phyloP scores from a whole-genome alignment of 257 asterid species.

The Solanum tarapatanum region DNA sequence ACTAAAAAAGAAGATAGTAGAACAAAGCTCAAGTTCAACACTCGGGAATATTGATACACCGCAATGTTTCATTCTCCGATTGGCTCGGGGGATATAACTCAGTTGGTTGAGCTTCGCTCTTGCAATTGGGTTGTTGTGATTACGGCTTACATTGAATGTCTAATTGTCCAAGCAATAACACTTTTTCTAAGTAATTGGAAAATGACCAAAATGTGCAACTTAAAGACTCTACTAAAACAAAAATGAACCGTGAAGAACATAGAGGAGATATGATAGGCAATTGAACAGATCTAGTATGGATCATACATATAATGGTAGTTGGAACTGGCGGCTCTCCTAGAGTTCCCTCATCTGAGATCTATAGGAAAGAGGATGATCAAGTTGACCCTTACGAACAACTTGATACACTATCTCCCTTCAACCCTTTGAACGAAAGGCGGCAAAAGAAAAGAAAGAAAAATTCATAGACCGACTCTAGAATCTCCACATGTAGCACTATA shows the following conservation, averaged over 20 bases:
- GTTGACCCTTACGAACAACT: neutral
- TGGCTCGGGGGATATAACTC: neutral
- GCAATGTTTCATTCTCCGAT: neutral
- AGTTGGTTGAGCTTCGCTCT: neutral
- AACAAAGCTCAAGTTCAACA: too few relatives aligned
- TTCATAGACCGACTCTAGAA: neutral
- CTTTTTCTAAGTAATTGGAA: neutral
- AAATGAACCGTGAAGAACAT: neutral
- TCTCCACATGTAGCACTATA: neutral
- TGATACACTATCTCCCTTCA: neutral
- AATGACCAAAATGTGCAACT: neutral
- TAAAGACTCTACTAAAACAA: neutral
- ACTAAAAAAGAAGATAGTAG: too few relatives aligned
- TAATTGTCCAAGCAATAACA: neutral
- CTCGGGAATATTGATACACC: neutral
- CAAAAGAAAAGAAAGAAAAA: neutral
- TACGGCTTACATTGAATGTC: neutral
- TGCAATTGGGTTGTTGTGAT: neutral
- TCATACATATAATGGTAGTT: neutral
- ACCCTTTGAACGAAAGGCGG: neutral
- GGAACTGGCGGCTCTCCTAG: neutral
- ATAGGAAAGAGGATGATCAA: neutral
- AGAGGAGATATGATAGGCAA: neutral
- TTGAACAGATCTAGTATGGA: neutral
- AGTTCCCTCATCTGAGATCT: neutral